Evolutionary conservation across 139 green algal genomes (phyloP), one percentile per base, ranked within the genome.

Genomic region (Chlorella sorokiniana): DNA sequence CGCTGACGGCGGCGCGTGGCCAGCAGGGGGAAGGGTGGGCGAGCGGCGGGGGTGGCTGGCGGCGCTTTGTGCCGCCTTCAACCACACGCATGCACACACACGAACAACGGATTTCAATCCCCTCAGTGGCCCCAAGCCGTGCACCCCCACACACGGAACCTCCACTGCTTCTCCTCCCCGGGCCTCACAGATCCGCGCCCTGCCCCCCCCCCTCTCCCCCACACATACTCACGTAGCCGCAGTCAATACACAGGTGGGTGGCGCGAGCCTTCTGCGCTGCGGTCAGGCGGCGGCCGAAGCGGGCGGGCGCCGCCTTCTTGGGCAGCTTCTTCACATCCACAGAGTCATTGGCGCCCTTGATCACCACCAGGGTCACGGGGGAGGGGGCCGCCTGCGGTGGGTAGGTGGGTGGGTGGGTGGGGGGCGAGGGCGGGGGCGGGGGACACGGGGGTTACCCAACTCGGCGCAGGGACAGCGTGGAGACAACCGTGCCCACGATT

Each of bases 161-260:
- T n/a, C n/a, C n/a, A n/a, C n/a, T n/a, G n/a, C n/a, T n/a, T n/a
- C n/a, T n/a, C n/a, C n/a, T n/a, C n/a, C n/a, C n/a, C n/a, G n/a
- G n/a, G n/a, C n/a, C n/a, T n/a, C n/a, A n/a, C n/a, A n/a, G n/a
- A n/a, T n/a, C n/a, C n/a, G n/a, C n/a, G n/a, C n/a, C n/a, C n/a
- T n/a, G n/a, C n/a, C n/a, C n/a, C n/a, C n/a, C n/a, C n/a, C n/a
- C n/a, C n/a, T n/a, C n/a, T n/a, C n/a, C n/a, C n/a, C n/a, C n/a
- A n/a, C n/a, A n/a, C n/a, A n/a, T n/a, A n/a, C 73, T 79, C 73
- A 79, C 73, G 37, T 79, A 79, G 37, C 73, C 73, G 73, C 96
- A 98, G 90, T 98, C 96, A 18, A 96, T 88, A 88, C 96, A 99
- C 74, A 99, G 97, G 92, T 99, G 96, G 16, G 94, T 96, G 44